These are phyloP conservation scores for Papiliotrema laurentii DNA, from an alignment of 1,284 basidiomycete species.

Conservation along the genomic window DNA sequence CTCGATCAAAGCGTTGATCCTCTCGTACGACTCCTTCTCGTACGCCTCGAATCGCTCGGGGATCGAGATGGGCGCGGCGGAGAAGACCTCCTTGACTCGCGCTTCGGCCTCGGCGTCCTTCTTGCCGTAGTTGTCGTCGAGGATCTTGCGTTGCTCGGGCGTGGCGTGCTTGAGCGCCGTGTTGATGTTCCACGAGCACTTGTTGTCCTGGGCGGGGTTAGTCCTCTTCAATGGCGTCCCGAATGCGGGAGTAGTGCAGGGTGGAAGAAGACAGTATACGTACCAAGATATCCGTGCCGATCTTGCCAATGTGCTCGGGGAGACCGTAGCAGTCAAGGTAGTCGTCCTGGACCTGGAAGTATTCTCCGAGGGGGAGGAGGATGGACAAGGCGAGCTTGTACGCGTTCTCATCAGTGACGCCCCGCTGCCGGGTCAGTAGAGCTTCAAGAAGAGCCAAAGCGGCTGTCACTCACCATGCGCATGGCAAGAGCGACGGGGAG, in stretches of 20 bases:
- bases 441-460: neutral
- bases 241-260: neutral
- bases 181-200: slow-evolving; percentile 97
- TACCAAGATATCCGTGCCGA: slow-evolving; percentile 94
- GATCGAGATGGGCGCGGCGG: slow-evolving; percentile 63
- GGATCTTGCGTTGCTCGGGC: slow-evolving; percentile 56
- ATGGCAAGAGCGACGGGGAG: slow-evolving; percentile 94
- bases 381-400: slow-evolving; percentile 80
- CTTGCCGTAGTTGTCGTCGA: slow-evolving; percentile 78
- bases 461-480: slow-evolving; percentile 53
- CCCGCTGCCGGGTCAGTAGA: slow-evolving; percentile 41
- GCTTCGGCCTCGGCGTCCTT: slow-evolving; percentile 65
- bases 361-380: slow-evolving; percentile 89
- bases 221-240: no score
- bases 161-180: slow-evolving; percentile 69
- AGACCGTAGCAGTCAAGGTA: slow-evolving; percentile 90
- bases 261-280: slow-evolving; percentile 27
- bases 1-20: slow-evolving; percentile 64
- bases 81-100: slow-evolving; percentile 69
- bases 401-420: slow-evolving; percentile 64
- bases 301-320: slow-evolving; percentile 90
- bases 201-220: slow-evolving; percentile 75
- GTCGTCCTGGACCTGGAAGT: slow-evolving; percentile 99
- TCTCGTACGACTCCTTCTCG: slow-evolving; percentile 69
- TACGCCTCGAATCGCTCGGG: slow-evolving; percentile 67